phyloP scores from a whole-genome alignment of 176 grass and related monocot species.

The Eragrostis nindensis region DNA sequence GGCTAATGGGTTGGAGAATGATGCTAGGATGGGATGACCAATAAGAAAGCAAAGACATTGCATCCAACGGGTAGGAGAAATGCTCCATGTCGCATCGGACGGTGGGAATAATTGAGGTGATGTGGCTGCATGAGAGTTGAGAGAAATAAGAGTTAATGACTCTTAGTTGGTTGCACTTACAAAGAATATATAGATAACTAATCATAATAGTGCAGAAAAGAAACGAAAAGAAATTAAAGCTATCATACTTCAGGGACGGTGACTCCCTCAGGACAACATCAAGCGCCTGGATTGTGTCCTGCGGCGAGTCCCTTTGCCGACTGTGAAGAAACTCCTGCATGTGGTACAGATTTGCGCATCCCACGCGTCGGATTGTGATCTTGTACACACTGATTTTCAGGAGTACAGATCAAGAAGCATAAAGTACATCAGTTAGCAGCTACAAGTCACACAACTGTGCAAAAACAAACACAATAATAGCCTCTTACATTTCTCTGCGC shows the following conservation, averaged over 20 bases:
- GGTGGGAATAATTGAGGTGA: too few relatives aligned
- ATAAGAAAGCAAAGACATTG: too few relatives aligned
- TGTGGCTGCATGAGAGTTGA: too few relatives aligned
- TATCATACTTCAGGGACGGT: slow-evolving; percentile 60
- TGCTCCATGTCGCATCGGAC: too few relatives aligned
- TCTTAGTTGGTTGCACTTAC: too few relatives aligned
- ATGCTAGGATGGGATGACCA: too few relatives aligned
- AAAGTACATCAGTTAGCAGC: slow-evolving; percentile 31
- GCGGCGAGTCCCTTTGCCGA: slow-evolving; percentile 50
- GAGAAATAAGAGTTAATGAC: too few relatives aligned
- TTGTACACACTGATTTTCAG: slow-evolving; percentile 62
- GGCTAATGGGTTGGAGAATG: too few relatives aligned
- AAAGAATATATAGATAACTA: slow-evolving; percentile 8
- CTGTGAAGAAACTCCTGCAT: slow-evolving; percentile 53
- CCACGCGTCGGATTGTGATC: slow-evolving; percentile 53
- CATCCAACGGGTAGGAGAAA: too few relatives aligned
- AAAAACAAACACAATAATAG: neutral
- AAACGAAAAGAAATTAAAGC: slow-evolving; percentile 13
- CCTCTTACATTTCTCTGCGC: slow-evolving; percentile 30
- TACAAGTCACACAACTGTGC: slow-evolving; percentile 2
- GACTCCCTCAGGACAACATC: slow-evolving; percentile 79
- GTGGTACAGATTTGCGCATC: slow-evolving; percentile 45
- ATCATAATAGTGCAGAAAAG: neutral
- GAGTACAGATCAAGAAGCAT: slow-evolving; percentile 26
- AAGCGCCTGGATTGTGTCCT: slow-evolving; percentile 78